Conservation (phyloP, 345 rosid genomes). For the Hevea brasiliensis region DNA sequence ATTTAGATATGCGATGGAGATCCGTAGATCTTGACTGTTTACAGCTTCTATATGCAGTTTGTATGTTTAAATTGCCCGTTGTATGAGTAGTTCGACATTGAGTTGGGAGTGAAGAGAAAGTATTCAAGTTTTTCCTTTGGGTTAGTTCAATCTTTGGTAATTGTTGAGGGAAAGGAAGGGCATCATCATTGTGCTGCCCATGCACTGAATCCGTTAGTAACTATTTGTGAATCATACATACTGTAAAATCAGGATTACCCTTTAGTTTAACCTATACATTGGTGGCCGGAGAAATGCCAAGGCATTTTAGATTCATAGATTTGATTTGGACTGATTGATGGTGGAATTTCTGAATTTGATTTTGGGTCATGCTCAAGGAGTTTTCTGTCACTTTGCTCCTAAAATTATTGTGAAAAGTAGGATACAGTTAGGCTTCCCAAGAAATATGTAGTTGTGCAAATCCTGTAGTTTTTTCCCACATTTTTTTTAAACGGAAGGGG, state of each 20-base stretch:
- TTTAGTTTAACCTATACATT: not conserved
- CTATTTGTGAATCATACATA: not conserved
- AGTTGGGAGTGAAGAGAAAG: not conserved
- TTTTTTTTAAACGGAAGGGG: too few species aligned
- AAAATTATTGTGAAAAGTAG: not conserved
- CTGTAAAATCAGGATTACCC: not conserved
- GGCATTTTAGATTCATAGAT: not conserved
- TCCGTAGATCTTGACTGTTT: conserved; percentile 8
- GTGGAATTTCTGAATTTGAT: conserved; percentile 1
- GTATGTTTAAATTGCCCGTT: not conserved
- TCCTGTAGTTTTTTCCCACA: not conserved
- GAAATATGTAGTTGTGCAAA: not conserved
- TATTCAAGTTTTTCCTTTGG: not conserved
- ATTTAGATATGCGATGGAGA: not conserved
- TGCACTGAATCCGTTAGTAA: not conserved
- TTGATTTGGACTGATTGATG: not conserved
- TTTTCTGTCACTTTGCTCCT: not conserved
- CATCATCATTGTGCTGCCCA: not conserved
- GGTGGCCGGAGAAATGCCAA: not conserved
- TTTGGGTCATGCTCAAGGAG: not conserved
- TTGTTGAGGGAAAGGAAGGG: not conserved
- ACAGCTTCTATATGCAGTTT: not conserved
- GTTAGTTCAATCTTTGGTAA: too few species aligned
- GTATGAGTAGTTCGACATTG: not conserved
- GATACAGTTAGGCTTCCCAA: not conserved